These are phyloP conservation scores for Diplodia sapinea DNA, from an alignment of 2,329 filamentous ascomycete species.

Conservation along the genomic window DNA sequence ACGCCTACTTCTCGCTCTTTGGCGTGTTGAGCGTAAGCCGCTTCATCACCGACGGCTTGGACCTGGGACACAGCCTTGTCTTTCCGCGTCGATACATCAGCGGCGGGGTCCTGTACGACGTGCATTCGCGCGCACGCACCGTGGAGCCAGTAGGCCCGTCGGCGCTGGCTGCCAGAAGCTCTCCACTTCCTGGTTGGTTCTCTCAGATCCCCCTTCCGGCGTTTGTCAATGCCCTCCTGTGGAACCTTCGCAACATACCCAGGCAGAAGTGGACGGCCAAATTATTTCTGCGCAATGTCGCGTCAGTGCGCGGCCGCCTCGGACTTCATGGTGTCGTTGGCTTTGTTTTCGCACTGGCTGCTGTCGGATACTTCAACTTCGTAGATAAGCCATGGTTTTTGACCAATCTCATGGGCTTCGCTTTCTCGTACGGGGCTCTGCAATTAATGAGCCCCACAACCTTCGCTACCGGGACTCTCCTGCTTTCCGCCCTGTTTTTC, in stretches of 20 bases:
- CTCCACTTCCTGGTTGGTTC: constrained; percentile 60
- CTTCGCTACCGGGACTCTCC: constrained; percentile 78
- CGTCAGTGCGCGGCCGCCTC: constrained; percentile 59
- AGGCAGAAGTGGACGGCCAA: constrained; percentile 59
- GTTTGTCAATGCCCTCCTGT: constrained; percentile 48
- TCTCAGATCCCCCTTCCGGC: constrained; percentile 55
- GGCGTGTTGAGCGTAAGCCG: constrained; percentile 78
- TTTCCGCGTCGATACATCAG: constrained; percentile 74
- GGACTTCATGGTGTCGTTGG: constrained; percentile 62
- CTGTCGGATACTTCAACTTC: constrained; percentile 69
- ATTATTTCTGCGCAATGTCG: constrained; percentile 60
- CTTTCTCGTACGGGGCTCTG: constrained; percentile 82
- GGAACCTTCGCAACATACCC: constrained; percentile 56
- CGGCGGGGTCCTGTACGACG: constrained; percentile 57
- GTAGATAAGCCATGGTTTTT: constrained; percentile 70
- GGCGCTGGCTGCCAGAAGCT: constrained; percentile 35
- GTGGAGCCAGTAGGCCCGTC: not conserved
- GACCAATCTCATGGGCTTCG: constrained; percentile 85
- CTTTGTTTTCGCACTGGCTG: constrained; percentile 59
- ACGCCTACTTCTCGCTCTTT: constrained; percentile 80
- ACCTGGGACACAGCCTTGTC: constrained; percentile 68
- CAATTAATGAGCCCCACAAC: constrained; percentile 88
- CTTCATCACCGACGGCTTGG: constrained; percentile 73
- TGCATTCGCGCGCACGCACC: constrained; percentile 39
- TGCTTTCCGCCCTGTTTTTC: constrained; percentile 81